phyloP scores from a whole-genome alignment of 129 eudicot species.

The Artemisia argyi region DNA sequence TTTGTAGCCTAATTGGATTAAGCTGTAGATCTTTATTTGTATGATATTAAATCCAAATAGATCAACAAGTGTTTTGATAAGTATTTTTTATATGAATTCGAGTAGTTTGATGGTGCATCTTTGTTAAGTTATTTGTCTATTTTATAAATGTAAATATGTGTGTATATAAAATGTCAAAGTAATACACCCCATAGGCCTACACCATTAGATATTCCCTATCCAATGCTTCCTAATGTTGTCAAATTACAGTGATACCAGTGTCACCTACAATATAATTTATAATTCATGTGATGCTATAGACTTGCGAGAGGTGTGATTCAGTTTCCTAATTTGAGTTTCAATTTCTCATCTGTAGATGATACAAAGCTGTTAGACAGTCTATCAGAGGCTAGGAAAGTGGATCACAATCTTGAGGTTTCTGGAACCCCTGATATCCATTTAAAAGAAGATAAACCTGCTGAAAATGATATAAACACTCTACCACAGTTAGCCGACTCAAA shows the following conservation, averaged over 20 bases:
- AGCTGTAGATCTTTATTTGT: no score
- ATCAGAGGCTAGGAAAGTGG: conserved; percentile 9
- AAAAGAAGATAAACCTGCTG: conserved; percentile 20
- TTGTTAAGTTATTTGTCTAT: no score
- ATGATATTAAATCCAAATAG: no score
- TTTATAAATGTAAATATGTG: no score
- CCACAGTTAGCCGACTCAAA: neutral
- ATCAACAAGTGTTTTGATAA: no score
- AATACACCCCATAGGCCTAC: no score
- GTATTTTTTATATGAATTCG: no score
- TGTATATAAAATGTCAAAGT: no score
- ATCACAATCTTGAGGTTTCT: conserved; percentile 4
- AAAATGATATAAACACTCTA: neutral
- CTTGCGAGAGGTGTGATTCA: neutral
- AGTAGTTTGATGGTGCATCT: no score
- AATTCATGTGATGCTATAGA: neutral
- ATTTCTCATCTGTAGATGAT: conserved; percentile 22
- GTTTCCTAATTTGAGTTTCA: conserved; percentile 3
- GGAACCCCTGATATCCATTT: conserved; percentile 15
- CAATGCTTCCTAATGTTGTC: no score
- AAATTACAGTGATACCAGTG: neutral
- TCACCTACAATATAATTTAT: neutral
- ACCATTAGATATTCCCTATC: no score
- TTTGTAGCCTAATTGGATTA: no score
- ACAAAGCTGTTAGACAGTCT: conserved; percentile 31